Conservation (phyloP, 2,329 filamentous ascomycete genomes). For the Xylaria sp. region DNA sequence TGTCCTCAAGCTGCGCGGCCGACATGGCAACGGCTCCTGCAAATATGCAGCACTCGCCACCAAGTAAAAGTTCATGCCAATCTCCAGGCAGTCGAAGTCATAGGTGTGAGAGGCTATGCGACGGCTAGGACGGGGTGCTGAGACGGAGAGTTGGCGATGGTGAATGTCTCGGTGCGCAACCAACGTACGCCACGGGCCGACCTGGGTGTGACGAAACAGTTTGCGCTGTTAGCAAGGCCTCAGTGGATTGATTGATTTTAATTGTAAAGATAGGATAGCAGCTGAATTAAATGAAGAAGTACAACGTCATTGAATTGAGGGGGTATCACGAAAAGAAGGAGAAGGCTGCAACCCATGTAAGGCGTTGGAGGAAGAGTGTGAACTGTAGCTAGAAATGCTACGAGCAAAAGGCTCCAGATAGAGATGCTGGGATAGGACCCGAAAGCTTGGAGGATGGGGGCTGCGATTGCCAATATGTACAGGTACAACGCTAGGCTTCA, state of each 20-base stretch:
- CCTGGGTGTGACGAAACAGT: slow-evolving; percentile 13
- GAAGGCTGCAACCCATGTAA: slow-evolving; percentile 35
- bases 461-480: slow-evolving; percentile 43
- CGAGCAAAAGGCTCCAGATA: slow-evolving; percentile 36
- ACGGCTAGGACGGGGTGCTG: background rate
- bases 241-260: background rate
- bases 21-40: slow-evolving; percentile 68
- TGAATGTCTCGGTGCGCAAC: slow-evolving; percentile 3
- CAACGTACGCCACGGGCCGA: background rate
- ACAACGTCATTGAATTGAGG: slow-evolving; percentile 27
- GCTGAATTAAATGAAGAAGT: slow-evolving; percentile 33
- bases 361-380: slow-evolving; percentile 16
- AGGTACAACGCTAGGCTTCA: slow-evolving; percentile 48
- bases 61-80: slow-evolving; percentile 24
- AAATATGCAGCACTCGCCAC: slow-evolving; percentile 40
- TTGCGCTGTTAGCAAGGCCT: background rate
- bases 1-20: slow-evolving; percentile 69
- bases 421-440: slow-evolving; percentile 30
- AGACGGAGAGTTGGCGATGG: slow-evolving; percentile 8
- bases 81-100: slow-evolving; percentile 2
- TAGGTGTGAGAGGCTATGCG: background rate
- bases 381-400: slow-evolving; percentile 5
- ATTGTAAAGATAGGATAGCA: slow-evolving; percentile 8
- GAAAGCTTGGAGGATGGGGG: slow-evolving; percentile 37
- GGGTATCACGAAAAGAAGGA: slow-evolving; percentile 46